Percentiles rank a stretch among this genome's conserved stretches.
These are phyloP conservation scores for Acanthamoeba rhysodes DNA, from an alignment of 208 protist species.

Conservation along the genomic window DNA sequence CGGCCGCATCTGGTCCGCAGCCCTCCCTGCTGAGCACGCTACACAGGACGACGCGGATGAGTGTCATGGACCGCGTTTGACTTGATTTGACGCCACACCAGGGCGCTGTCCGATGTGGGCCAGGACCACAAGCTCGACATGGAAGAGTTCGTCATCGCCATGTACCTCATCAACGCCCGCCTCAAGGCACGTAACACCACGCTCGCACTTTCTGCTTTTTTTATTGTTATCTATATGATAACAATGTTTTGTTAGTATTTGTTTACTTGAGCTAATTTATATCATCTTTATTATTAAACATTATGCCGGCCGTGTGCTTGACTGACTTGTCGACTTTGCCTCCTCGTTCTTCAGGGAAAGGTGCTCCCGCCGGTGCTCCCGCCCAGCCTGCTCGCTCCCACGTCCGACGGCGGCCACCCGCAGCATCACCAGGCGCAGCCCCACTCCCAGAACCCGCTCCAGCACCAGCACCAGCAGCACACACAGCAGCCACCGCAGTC, in stretches of 20 bases:
- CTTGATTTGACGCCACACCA: neutral
- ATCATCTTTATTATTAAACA: too few species aligned
- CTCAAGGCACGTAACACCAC: neutral
- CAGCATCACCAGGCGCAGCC: neutral
- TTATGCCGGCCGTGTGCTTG: too few species aligned
- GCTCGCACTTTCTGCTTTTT: neutral
- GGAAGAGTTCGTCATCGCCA: conserved; percentile 71
- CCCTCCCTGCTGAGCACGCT: neutral
- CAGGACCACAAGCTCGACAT: neutral
- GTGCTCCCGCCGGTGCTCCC: conserved; percentile 7
- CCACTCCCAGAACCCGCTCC: neutral
- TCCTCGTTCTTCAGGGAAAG: neutral
- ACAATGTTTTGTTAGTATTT: too few species aligned
- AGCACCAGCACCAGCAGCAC: neutral
- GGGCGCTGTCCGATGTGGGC: conserved; percentile 39
- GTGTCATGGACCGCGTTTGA: neutral
- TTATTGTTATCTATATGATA: too few species aligned
- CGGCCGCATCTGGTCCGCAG: neutral
- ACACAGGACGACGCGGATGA: neutral
- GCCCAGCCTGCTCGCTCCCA: neutral
- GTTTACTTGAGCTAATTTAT: too few species aligned
- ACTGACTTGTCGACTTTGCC: too few species aligned
- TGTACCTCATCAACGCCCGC: conserved; percentile 71
- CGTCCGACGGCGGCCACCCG: neutral
- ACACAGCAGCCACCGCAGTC: neutral